Evolutionary conservation across 2,329 filamentous ascomycete genomes (phyloP), one percentile per base, ranked within the genome.

Genomic region (Penicillium sp.): DNA sequence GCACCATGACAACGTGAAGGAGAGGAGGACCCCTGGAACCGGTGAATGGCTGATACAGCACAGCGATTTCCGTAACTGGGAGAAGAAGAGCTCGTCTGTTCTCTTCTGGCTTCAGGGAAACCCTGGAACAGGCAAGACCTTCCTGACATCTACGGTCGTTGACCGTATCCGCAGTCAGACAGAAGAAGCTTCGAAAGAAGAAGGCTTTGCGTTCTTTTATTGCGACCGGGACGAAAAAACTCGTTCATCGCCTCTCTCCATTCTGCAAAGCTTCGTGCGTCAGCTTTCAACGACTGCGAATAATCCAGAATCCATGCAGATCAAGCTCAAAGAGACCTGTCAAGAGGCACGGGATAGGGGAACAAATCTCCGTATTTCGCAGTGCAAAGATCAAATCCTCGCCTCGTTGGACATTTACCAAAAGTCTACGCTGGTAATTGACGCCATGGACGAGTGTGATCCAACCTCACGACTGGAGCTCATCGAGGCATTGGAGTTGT

Each of bases 231-330:
- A 39, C 7, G 37, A 41, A 17, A 11, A 30, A 15, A 3, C 32
- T 42, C 53, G 56, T 6, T 42, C 48, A 26, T 37, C 62, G 10
- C 52, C 62, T 5, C 36, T 53, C 2, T 48, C 45, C 1, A 50
- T 65, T n/a, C 44, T 67, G 2, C 55, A 47, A 29, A 60, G 56
- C 35, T 50, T 56, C 32, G 44, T 59, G 1, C 53, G 54, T 14
- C 56, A 64, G 26, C 44, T 66, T 0, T 58, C 61, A 2, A 52
- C 51, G 8, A 38, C 44, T 2, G 38, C 36, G 4, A 32, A 36
- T 4, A 33, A 45, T 6, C 29, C 43, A 2, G 28, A 44, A 6
- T 40, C 41, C 6, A 48, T 55, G 6, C 43, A 41, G 20, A 46
- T 22, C 10, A 18, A 36, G 17, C 30, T 53, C 32, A 17, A 14